Base-by-base conservation (phyloP, 345 rosid species). In the Geranium rotundifolium region DNA sequence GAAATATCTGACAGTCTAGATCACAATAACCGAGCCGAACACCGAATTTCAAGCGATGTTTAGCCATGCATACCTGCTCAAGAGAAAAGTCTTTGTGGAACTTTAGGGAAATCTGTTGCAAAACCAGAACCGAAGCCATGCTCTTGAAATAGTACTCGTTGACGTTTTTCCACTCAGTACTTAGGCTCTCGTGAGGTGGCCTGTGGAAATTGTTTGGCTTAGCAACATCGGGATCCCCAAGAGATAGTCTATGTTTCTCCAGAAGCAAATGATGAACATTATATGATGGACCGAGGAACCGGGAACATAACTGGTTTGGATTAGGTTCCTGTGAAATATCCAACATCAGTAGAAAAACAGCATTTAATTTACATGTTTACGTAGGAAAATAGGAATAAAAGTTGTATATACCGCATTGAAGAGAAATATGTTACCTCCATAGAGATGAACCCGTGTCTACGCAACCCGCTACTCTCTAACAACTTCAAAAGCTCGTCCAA, bases 101-200 rank as follows among this genome's bases (percentile, higher is more conserved):
- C 66, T 80, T 84, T 76, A 81, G 75, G 63, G 84, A 79, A 76
- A 81, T 71, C 61, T 74, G 81, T 61, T 74, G 85, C 78, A 89
- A 61, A 60, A 83, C 72, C 78, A 83, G 88, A 72, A 87, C 82
- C 18, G 97, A 80, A 68, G 85, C 87, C 64, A 85, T 65, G 75
- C 99, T 87, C 71, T 87, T 83, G 76, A 89, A 93, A 81, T 90
- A 85, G 72, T 80, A 82, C 62, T 81, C 85, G 59, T 86, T 90
- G 30, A 67, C 83, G 17, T 55, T 71, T 73, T 77, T 90, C 97
- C 95, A 93, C 29, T 81, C 85, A 59, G 61, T 58, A 27, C 69
- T 80, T 61, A 72, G 56, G 16, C 39, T 63, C 65, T 62, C 80
- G 70, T 67, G 49, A 5, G 71, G 65, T 58, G 59, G 62, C 68